Evolutionary conservation across 1,284 basidiomycete species (phyloP).

Genomic region (Trametes sp.): DNA sequence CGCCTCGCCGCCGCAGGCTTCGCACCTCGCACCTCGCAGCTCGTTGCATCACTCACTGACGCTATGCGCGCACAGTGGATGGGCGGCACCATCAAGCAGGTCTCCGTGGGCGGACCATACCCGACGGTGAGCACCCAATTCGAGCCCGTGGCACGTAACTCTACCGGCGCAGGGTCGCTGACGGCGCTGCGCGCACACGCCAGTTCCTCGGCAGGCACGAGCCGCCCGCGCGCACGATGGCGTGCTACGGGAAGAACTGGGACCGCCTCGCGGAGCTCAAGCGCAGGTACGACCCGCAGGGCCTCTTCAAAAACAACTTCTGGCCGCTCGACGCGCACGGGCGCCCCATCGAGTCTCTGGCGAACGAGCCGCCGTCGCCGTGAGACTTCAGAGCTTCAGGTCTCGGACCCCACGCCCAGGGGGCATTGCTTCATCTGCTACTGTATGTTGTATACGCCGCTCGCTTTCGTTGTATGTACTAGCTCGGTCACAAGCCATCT

Average conservation of each 20-base stretch:
- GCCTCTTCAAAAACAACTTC: constrained; percentile 76
- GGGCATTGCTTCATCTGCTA: background rate
- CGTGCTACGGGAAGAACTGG: constrained; percentile 80
- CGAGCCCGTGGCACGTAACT: background rate
- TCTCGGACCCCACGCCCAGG: background rate
- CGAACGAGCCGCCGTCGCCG: constrained; percentile 59
- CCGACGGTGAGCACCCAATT: constrained; percentile 68
- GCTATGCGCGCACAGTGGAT: constrained; percentile 67
- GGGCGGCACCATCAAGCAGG: constrained; percentile 67
- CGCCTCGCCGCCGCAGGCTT: too few relatives aligned
- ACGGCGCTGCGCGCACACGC: background rate
- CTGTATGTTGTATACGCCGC: background rate
- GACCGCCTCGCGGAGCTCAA: constrained; percentile 73
- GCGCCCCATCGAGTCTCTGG: constrained; percentile 52
- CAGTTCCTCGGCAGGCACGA: constrained; percentile 85
- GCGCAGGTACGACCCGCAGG: constrained; percentile 74
- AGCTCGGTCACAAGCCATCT: background rate
- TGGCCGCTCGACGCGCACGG: constrained; percentile 75
- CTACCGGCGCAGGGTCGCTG: constrained; percentile 12
- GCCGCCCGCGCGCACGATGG: constrained; percentile 63
- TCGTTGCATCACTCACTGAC: background rate
- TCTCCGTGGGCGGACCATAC: constrained; percentile 79
- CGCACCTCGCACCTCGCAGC: background rate
- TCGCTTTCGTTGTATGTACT: background rate
- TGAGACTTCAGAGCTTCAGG: too few relatives aligned